Conservation (phyloP, 148 eudicot genomes). For the Talinum fruticosum region DNA sequence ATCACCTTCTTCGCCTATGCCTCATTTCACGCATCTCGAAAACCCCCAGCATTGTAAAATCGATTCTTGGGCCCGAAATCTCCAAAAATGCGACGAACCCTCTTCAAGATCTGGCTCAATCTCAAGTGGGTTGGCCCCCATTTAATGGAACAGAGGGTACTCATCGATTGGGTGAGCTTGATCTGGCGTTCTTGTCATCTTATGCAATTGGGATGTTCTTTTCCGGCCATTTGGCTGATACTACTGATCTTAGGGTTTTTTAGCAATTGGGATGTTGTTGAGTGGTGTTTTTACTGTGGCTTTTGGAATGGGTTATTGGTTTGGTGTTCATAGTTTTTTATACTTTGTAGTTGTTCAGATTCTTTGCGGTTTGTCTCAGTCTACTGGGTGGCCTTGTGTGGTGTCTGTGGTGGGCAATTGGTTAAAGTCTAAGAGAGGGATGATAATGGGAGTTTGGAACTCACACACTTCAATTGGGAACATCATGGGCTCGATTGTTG, state of each 20-base stretch:
- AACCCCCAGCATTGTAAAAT: constrained; percentile 90
- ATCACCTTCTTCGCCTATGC: constrained; percentile 87
- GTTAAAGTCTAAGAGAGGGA: constrained; percentile 77
- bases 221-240: constrained; percentile 84
- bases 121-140: constrained; percentile 68
- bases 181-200: constrained; percentile 71
- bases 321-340: constrained; percentile 48
- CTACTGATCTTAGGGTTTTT: constrained; percentile 61
- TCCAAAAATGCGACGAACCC: constrained; percentile 25
- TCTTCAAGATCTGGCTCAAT: constrained; percentile 20
- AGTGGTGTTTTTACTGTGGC: constrained; percentile 63
- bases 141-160: constrained; percentile 74
- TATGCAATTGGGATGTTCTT: constrained; percentile 84
- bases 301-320: constrained; percentile 80
- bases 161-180: constrained; percentile 93
- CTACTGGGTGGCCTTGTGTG: constrained; percentile 97
- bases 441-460: constrained; percentile 93
- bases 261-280: constrained; percentile 73
- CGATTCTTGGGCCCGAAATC: constrained; percentile 55
- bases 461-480: constrained; percentile 92
- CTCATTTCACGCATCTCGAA: constrained; percentile 87
- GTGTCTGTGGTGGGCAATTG: constrained; percentile 86
- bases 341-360: constrained; percentile 62
- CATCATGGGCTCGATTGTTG: constrained; percentile 78
- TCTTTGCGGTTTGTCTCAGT: constrained; percentile 78